phyloP scores from a whole-genome alignment of 2,329 filamentous ascomycete species.

The Claviceps arundinis region DNA sequence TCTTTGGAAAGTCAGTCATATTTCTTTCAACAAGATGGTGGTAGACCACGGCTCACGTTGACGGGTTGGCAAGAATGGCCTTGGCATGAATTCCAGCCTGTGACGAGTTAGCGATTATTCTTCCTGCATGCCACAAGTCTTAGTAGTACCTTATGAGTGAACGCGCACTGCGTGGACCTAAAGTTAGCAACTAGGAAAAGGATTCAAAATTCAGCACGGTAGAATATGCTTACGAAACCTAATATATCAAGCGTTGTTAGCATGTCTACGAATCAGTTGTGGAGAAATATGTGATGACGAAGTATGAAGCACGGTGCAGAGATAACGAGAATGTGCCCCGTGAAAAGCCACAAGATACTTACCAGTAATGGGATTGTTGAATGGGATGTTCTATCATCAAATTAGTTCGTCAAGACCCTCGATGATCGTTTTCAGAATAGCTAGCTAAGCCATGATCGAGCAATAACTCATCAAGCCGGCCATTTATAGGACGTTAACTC shows the following conservation, averaged over 20 bases:
- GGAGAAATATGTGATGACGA: too few relatives aligned
- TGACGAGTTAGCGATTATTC: background rate
- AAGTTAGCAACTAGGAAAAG: background rate
- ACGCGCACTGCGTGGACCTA: background rate
- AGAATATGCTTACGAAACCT: slow-evolving; percentile 1
- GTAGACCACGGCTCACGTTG: background rate
- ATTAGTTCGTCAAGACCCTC: background rate
- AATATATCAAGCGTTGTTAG: background rate
- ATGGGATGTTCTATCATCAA: slow-evolving; percentile 11
- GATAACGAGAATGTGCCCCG: too few relatives aligned
- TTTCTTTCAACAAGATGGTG: too few relatives aligned
- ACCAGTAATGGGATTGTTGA: slow-evolving; percentile 20
- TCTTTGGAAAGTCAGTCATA: slow-evolving; percentile 27
- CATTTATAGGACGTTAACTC: background rate
- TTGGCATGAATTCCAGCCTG: slow-evolving; percentile 22
- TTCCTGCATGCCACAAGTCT: background rate
- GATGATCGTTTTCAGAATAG: background rate
- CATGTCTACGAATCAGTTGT: background rate
- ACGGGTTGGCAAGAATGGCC: slow-evolving; percentile 7
- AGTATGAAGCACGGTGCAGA: background rate
- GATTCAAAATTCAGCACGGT: too few relatives aligned
- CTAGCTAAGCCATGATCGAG: background rate
- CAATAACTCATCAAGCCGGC: background rate
- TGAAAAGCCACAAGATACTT: background rate
- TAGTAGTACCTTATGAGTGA: slow-evolving; percentile 1